Base-by-base conservation (phyloP, 495 filamentous ascomycete species). In the Jackrogersella multiformis region DNA sequence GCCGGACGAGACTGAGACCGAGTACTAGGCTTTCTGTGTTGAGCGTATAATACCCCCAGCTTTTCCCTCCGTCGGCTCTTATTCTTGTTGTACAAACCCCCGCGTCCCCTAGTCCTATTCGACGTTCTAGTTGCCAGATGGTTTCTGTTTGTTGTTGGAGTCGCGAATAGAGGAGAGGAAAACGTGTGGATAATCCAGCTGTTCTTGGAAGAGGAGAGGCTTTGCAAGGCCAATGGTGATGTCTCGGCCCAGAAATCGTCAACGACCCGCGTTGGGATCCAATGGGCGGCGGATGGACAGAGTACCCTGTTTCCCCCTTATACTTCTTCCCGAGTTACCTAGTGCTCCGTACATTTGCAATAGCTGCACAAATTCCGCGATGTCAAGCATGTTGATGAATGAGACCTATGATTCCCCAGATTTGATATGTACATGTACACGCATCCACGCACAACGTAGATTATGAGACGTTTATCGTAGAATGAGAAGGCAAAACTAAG, bases 1-100 rank as follows among this genome's bases (percentile, higher is more conserved):
- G 9, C 74, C 70, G 13, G 92, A 90, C 36, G 88, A 84, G 54
- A 85, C 79, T 42, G 89, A 88, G 64, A 85, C 75, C 39, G 90
- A 94, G 79, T 94, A 94, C 77, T 96, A 86, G 78, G 71, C 56
- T 60, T 61, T 66, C 41, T 59, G 21, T 59, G 36, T 72, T 58
- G 52, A n/a, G 67, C 73, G 55, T 65, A 71, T 73, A 66, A 75
- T 75, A 75, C 73, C 73, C 70, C 42, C 56, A 28, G 28, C 36
- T 30, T 59, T 61, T 39, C 30, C 51, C 32, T 16, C 54, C 58
- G 24, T 62, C 57, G 44, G 21, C 45, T 61, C 46, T 53, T 39
- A 44, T 44, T 62, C 35, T 38, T 60, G 36, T 48, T 65, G 51
- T 61, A 56, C 67, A 64, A 58, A 58, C 21, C 45, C 53, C 1